Percentiles rank a stretch among this genome's conserved stretches.
phyloP scores from a whole-genome alignment of 1,284 basidiomycete genomes.

The Malassezia restricta region DNA sequence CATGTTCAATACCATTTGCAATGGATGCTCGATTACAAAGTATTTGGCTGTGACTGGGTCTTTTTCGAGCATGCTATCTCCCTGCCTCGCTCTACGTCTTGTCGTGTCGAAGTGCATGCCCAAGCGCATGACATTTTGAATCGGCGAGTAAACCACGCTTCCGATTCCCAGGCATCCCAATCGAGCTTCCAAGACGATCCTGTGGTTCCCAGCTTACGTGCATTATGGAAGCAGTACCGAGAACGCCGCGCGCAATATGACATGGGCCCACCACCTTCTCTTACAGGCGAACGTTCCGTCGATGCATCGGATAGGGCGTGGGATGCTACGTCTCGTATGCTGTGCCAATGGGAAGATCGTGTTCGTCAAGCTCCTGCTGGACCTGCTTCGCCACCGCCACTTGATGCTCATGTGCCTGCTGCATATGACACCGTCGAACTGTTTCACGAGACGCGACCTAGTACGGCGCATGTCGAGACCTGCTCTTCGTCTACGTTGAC shows the following conservation, averaged over 20 bases:
- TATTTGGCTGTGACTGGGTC: conserved; percentile 86
- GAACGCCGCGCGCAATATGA: not conserved
- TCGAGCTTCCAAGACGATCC: conserved; percentile 48
- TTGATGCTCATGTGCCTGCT: conserved; percentile 65
- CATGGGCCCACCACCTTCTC: conserved; percentile 1
- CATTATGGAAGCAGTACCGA: conserved; percentile 86
- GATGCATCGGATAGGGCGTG: not conserved
- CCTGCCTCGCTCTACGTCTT: conserved; percentile 52
- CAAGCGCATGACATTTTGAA: conserved; percentile 74
- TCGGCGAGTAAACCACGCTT: conserved; percentile 56
- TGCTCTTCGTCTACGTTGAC: not conserved
- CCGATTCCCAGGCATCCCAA: conserved; percentile 48
- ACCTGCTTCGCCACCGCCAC: conserved; percentile 15
- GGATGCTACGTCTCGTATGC: not conserved
- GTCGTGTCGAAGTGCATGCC: conserved; percentile 73
- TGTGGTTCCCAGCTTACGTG: conserved; percentile 72
- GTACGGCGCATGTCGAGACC: not conserved
- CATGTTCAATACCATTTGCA: conserved; percentile 80
- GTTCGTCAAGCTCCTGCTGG: not conserved
- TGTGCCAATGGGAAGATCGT: not conserved
- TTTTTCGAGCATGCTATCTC: conserved; percentile 51
- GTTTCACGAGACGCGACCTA: conserved; percentile 22
- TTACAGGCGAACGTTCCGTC: not conserved
- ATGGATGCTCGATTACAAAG: conserved; percentile 87
- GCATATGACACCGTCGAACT: conserved; percentile 64